Evolutionary conservation across 495 filamentous ascomycete genomes (phyloP), one percentile per base, ranked within the genome.

Genomic region (Gamarada debralockiae): DNA sequence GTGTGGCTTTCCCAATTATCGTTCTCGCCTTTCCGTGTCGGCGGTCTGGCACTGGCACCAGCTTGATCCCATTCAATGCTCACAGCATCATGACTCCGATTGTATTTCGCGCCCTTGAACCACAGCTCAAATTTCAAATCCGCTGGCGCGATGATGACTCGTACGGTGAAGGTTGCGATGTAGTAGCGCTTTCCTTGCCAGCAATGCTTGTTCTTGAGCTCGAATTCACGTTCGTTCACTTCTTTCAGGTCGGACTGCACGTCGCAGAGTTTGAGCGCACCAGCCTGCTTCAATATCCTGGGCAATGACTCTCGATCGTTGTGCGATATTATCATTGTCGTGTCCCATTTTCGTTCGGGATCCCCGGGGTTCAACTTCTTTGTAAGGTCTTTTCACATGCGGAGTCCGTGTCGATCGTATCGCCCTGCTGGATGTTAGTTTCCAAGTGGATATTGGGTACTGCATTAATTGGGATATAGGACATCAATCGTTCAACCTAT

Each of bases 111-210:
- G 4, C 75, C 70, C 17, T 67, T 71, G 36, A 74, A 76, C 73
- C 75, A 77, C 3, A 80, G 41, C 59, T 80, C 72, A 34, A 82
- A 82, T 8, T 73, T 67, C 20, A 81, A 58, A 51, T 81, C 78
- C 1, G 77, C 79, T 6, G 77, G 65, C 7, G 76, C 78, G 40
- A 80, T 70, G 3, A 81, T 70, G 1, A 75, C 71, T n/a, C 65
- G 64, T 5, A 83, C 66, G 25, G 77, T 70, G 41, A 80, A 82
- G 3, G 53, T 66, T 13, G 72, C 72, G 14, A 74, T 59, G 57
- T 75, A 73, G 43, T 73, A 79, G 22, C 51, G 62, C 21, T 74
- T 65, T 3, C 75, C 71, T 4, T n/a, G 27, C 33, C 58, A 69
- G 41, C 73, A 75, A 9, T 62, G 47, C 50, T 66, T 72, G 23